Evolutionary conservation across 345 rosid genomes (phyloP), one percentile per base, ranked within the genome.

Genomic region (Stellera chamaejasme): DNA sequence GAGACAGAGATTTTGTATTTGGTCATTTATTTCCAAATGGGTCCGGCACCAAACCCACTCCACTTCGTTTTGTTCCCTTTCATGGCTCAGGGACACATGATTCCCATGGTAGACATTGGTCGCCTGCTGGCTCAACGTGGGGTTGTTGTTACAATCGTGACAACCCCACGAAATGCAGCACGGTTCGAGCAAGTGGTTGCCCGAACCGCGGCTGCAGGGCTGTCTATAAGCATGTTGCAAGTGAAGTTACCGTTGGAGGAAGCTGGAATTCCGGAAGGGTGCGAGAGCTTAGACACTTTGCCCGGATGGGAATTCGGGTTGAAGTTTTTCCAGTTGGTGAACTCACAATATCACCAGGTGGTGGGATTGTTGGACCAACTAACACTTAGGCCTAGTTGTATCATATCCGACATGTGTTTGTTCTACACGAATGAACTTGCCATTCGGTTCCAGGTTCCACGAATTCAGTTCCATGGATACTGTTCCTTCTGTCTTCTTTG

Each of bases 251-350:
- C 75, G 2, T 11, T 63, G 52, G 23, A n/a, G 8, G 69, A 68
- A 46, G 67, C 50, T 5, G 74, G 76, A 9, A 54, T 75, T 43
- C 79, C 76, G 2, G 64, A 61, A 8, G 76, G 76, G 13, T 71
- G 66, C 43, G 79, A 75, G 59, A 61, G 59, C 64, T n/a, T 75
- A 45, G 79, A 75, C 65, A 26, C 65, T 16, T 70, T 67, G 50
- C 79, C 63, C 3, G 5, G 27, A 8, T 13, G 28, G 2, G 10
- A 50, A 26, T 2, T n/a, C 26, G 13, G 10, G 13, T 50, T 56
- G 15, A 58, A 60, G 14, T 60, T 75, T 55, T 14, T 53, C 12
- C 10, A 59, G 8, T 72, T 62, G 39, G 13, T 61, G 15, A 54
- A 52, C 27, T 52, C 63, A 72, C 45, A 70, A 43, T 65, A 55